Evolutionary conservation across 208 protist genomes (phyloP).

Genomic region (Trypanosoma congolense): DNA sequence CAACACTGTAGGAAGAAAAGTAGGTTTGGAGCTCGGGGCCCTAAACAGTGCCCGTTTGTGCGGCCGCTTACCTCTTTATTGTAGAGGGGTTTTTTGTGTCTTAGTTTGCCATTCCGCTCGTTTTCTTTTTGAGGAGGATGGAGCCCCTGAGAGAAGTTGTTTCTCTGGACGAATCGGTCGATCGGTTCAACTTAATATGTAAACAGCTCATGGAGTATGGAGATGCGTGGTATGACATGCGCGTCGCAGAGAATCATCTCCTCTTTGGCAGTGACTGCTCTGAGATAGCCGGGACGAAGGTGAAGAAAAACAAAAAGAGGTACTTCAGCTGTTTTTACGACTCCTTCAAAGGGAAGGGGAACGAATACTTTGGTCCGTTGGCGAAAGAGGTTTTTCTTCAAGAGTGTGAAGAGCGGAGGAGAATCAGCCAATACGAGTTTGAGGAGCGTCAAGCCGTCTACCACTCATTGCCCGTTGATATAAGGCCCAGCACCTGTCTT

Average conservation of each 20-base stretch:
- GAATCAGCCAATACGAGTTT: conserved; percentile 19
- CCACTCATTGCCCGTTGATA: conserved; percentile 16
- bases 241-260: conserved; percentile 22
- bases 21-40: no score
- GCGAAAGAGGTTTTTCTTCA: conserved; percentile 5
- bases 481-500: conserved; percentile 15
- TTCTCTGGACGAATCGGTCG: conserved; percentile 5
- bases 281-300: neutral
- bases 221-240: conserved; percentile 16
- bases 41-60: no score
- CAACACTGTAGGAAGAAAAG: no score
- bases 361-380: conserved; percentile 9
- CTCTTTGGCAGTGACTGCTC: conserved; percentile 3
- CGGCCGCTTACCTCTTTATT: no score
- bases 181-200: conserved; percentile 15
- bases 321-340: conserved; percentile 46
- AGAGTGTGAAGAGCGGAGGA: conserved; percentile 10
- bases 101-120: neutral
- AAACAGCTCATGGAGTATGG: conserved; percentile 10
- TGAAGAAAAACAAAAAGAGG: neutral
- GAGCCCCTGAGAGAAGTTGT: neutral
- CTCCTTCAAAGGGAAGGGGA: conserved; percentile 23
- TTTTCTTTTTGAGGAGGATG: neutral
- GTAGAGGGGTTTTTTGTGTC: no score
- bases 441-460: conserved; percentile 26